Evolutionary conservation across 2,329 filamentous ascomycete genomes (phyloP), one percentile per base, ranked within the genome.

Genomic region (Claviceps arundinis): DNA sequence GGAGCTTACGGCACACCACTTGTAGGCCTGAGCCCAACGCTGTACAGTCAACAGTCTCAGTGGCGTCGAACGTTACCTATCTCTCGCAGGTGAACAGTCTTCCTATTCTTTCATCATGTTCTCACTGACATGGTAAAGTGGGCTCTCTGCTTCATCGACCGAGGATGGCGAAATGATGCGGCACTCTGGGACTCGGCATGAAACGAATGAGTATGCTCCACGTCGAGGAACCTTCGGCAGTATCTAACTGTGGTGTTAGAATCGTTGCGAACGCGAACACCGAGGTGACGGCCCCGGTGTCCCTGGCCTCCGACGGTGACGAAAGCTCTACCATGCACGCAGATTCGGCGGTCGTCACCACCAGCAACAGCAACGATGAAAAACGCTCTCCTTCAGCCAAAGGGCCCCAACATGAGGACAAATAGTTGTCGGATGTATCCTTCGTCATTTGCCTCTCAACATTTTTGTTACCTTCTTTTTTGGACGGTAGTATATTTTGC

Each of bases 1-100:
- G 80, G 81, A 54, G 81, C 81, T 44, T 84, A 84, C 59, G 81
- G 81, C 55, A 82, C 79, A 54, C 73, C 77, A 47, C 73, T 77
- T 54, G 78, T 84, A 49, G 76, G 79, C 16, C 70, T 81, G 60
- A 74, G 63, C 54, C 63, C 68, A 41, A 62, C 63, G 30, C 46
- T 70, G 61, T 66, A 68, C 57, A 61, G 61, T 49, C 62, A 68
- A 48, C 65, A 68, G 50, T 60, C 64, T 30, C 66, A 70, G 53
- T 69, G 68, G 62, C 62, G 65, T 48, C 68, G 67, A 51, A 60
- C 58, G 13, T 52, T 62, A 47, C 62, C 62, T 13, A 56, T 58
- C 26, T 60, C 58, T 38, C 64, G 66, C 42, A 64, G 60, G 67
- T 68, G 46, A 56, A 61, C 62, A 54, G 22, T 52, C 22, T 51